Conservation (phyloP, 345 rosid genomes). For the Ricinus communis region DNA sequence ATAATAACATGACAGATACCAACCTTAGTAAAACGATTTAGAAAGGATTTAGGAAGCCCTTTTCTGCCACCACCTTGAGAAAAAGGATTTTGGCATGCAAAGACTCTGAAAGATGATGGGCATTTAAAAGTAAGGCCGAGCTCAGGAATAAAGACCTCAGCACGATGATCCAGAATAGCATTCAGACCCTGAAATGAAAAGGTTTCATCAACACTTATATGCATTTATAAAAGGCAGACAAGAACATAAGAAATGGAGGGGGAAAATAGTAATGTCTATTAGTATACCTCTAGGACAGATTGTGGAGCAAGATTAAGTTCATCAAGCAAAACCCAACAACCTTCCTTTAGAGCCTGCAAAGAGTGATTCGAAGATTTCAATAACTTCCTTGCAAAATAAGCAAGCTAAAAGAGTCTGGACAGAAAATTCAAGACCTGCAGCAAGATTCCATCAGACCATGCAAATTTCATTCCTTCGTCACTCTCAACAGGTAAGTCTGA, state of each 20-base stretch:
- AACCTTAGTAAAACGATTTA: slow-evolving; percentile 94
- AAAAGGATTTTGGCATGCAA: slow-evolving; percentile 97
- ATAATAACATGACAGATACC: slow-evolving; percentile 1
- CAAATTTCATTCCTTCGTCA: slow-evolving; percentile 85
- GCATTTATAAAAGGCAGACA: not conserved
- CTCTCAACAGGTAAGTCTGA: slow-evolving; percentile 91
- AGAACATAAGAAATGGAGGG: not conserved
- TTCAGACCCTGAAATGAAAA: slow-evolving; percentile 68
- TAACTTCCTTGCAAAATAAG: not conserved
- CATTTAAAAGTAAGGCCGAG: slow-evolving; percentile 75
- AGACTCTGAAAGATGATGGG: slow-evolving; percentile 78
- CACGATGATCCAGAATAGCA: slow-evolving; percentile 95
- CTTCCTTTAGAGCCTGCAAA: slow-evolving; percentile 85
- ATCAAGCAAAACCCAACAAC: slow-evolving; percentile 95
- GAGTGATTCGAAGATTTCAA: slow-evolving; percentile 5
- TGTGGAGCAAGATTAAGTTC: slow-evolving; percentile 99
- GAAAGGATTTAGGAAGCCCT: slow-evolving; percentile 93
- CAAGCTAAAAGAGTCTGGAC: slow-evolving; percentile 5
- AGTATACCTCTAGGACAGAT: slow-evolving; percentile 81
- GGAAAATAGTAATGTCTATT: not conserved
- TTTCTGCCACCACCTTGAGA: slow-evolving; percentile 98
- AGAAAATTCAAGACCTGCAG: slow-evolving; percentile 59
- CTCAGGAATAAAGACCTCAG: slow-evolving; percentile 94
- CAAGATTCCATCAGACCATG: slow-evolving; percentile 95
- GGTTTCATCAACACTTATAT: not conserved